Base-by-base conservation (phyloP, 1,284 basidiomycete species). In the Ceratobasidium theobromae region DNA sequence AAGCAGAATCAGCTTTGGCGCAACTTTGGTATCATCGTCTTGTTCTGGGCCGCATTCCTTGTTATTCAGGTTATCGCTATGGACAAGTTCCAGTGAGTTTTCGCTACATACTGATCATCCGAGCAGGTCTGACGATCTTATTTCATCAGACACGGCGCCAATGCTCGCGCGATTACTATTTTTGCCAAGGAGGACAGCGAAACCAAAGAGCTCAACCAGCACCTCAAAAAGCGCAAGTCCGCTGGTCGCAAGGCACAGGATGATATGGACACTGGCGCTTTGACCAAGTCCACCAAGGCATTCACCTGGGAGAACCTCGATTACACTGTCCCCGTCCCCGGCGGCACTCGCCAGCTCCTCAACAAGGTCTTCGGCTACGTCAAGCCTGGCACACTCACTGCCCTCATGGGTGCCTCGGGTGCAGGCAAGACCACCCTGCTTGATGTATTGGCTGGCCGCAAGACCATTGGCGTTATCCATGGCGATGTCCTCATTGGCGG, bases 161-260 rank as follows among this genome's bases (percentile, higher is more conserved):
- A 77, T 16, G 77, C 77, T 16, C 74, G 79, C 2, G 79, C 83
- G 1, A 75, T 86, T 69, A 80, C 82, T 68, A 81, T 92, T 25
- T 91, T 83, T 73, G 84, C 85, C 16, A 87, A 85, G 71, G 89
- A 91, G 72, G 79, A 82, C 71, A 77, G 79, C 1, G 88, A 91
- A 67, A 81, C 82, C 48, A 87, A 86, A 76, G 79, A 79, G 67
- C 80, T 83, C 60, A 93, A 93, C 71, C 81, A 78, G 4, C 74
- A 75, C 57, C 83, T 89, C 11, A 79, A 76, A 23, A 82, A 84
- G 68, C 83, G 80, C 67, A 86, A 83, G 73, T 69, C 35, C 72
- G 72, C 62, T 30, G 32, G 35, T 21, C 62, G 43, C 62, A 53
- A 41, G 12, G 40, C 16, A 27, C 35, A 46, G 28, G 49, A 23